Evolutionary conservation across 2,329 filamentous ascomycete species (phyloP).

Genomic region (Aspergillus aculeatus): DNA sequence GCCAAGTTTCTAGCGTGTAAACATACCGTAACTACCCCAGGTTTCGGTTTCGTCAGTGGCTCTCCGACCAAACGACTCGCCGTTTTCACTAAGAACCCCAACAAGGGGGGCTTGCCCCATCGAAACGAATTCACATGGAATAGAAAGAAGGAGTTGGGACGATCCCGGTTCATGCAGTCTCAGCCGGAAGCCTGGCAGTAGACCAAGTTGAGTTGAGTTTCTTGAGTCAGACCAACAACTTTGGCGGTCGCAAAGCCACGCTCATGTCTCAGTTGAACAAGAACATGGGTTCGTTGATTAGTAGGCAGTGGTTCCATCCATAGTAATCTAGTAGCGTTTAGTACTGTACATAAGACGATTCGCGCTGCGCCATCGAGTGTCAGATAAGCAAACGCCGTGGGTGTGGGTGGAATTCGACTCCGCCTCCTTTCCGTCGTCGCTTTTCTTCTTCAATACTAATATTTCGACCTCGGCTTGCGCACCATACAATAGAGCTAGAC

Average conservation of each 20-base stretch:
- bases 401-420: background rate
- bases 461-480: slow-evolving; percentile 15
- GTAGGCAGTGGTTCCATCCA: background rate
- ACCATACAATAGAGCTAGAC: slow-evolving; percentile 22
- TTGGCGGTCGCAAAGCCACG: background rate
- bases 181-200: background rate
- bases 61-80: background rate
- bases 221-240: background rate
- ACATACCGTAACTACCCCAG: background rate
- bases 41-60: background rate
- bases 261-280: background rate
- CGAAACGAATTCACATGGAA: background rate
- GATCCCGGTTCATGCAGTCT: background rate
- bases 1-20: too few relatives aligned
- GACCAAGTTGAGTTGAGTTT: too few relatives aligned
- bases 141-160: background rate
- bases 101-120: background rate
- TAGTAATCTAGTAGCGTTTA: background rate
- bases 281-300: background rate
- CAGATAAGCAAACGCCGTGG: background rate
- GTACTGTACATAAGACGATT: background rate
- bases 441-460: background rate
- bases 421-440: background rate
- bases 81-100: background rate
- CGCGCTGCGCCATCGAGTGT: background rate